Evolutionary conservation across 2,329 filamentous ascomycete genomes (phyloP), one percentile per base, ranked within the genome.

Genomic region (Ophiocordyceps camponoti-saundersi): DNA sequence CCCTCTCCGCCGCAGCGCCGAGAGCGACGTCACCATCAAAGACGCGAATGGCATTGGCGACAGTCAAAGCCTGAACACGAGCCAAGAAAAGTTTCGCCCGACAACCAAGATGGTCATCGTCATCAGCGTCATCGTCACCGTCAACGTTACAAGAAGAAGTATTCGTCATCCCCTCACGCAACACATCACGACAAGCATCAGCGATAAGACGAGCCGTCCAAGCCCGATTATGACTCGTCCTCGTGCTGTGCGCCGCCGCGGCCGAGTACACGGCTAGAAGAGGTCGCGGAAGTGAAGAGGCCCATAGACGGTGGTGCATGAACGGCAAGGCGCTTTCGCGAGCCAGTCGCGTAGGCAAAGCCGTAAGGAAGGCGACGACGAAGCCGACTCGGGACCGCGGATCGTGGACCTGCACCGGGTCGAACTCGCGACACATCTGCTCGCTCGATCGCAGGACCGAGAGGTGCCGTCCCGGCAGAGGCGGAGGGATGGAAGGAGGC

Each of bases 1-100:
- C 66, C 36, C 62, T 54, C 50, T 70, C 65, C 0, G 60, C 65
- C n/a, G 68, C 58, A 2, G 65, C 60, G 20, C 62, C 53, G 42
- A 70, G 53, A 5, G 56, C 52, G 3, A 70, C 48, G 45, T 71
- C 67, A 0, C 67, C 68, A 40, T 70, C 67, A 46, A 69, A 65
- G 49, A 68, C 57, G 41, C 67, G 60, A 34, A 71, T 64, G 2
- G 61, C 56, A 49, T 69, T 65, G 29, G 68, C 55, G 13, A 68
- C 50, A 16, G 67, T 49, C 18, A 70, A 56, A 1, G 66, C 68
- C 52, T 71, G 68, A 4, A 67, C 58, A 13, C 66, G 59, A 4
- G 66, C 66, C 26, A 70, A 56, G 32, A 34, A 3, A 11, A 6
- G 32, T 16, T 16, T 12, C 32, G 6, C 32, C 12, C 32, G 32